Evolutionary conservation across 805 yeast genomes (phyloP).

Genomic region (Candida loeiensis): DNA sequence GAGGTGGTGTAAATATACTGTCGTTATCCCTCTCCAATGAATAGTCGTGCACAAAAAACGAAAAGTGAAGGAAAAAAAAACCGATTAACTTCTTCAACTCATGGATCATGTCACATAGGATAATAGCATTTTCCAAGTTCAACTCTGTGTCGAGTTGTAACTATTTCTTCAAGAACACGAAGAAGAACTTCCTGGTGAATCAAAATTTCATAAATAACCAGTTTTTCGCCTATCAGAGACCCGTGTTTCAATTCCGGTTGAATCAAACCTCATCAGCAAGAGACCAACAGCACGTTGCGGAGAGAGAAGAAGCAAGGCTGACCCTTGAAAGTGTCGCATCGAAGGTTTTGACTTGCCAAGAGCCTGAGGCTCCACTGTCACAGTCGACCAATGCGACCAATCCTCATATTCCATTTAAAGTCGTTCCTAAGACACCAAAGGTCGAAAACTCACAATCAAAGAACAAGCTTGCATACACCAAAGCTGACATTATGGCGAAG

Average conservation of each 20-base stretch:
- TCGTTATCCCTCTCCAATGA: too few relatives aligned
- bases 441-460: not conserved
- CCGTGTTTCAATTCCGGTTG: conserved; percentile 4
- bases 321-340: conserved; percentile 38
- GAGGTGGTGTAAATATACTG: too few relatives aligned
- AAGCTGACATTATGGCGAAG: conserved; percentile 31
- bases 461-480: conserved; percentile 8
- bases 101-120: conserved; percentile 17
- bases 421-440: conserved; percentile 36
- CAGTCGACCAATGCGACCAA: conserved; percentile 11
- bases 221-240: conserved; percentile 13
- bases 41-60: conserved; percentile 8
- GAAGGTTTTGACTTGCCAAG: conserved; percentile 45
- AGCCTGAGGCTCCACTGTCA: conserved; percentile 26
- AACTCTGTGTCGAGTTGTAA: conserved; percentile 23
- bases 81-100: not conserved
- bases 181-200: conserved; percentile 20
- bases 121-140: conserved; percentile 15
- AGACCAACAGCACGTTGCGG: not conserved
- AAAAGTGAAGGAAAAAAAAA: conserved; percentile 6
- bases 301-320: conserved; percentile 2
- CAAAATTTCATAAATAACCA: conserved; percentile 36
- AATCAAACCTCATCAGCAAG: conserved; percentile 3
- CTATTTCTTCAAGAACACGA: conserved; percentile 37
- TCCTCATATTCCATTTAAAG: conserved; percentile 53